Base-by-base conservation (phyloP, 106 monocot species). In the Chionographis japonica region DNA sequence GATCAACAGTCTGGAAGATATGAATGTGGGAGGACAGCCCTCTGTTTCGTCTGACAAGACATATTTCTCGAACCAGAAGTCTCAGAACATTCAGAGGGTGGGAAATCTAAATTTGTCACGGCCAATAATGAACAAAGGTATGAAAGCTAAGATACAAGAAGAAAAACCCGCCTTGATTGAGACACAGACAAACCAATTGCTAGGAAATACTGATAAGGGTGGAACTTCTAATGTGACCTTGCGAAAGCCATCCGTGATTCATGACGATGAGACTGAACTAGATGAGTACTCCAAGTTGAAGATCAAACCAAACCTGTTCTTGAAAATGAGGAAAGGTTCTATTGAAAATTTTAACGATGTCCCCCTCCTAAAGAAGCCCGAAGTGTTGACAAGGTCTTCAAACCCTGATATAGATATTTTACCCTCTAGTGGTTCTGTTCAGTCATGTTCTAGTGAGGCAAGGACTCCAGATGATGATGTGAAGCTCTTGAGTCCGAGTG, bases 331-430 rank as follows among this genome's bases (percentile, higher is more conserved):
- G 70, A 77, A 80, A 60, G 77, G 57, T 67, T 39, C 75, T 37
- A 11, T 13, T 69, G 84, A 87, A 59, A 53, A 59, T 56, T 56
- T 61, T 12, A 74, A 62, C 63, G 84, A 90, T 62, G 61, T 89
- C 12, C 41, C 79, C 14, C 71, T 89, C 37, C 73, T 89, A 39
- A 86, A 90, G 71, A 94, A 84, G 75, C 93, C 93, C 4, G 89
- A 90, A 65, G 41, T 87, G 50, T 38, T 78, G 7, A 77, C 75
- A 51, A 69, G 67, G 60, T 72, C 77, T 51, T 20, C 50, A 53
- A 62, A 58, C 6, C 7, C 63, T 68, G 66, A 62, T 17, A 50
- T 79, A 52, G 81, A 84, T 27, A 72, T 36, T 57, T 50, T 54
- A 15, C 40, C 67, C 51, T 57, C 68, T 69, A 37, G 52, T 58